Evolutionary conservation across 2,329 filamentous ascomycete species (phyloP), one percentile per base, ranked within the genome.

Genomic region (Colletotrichum noveboracense): DNA sequence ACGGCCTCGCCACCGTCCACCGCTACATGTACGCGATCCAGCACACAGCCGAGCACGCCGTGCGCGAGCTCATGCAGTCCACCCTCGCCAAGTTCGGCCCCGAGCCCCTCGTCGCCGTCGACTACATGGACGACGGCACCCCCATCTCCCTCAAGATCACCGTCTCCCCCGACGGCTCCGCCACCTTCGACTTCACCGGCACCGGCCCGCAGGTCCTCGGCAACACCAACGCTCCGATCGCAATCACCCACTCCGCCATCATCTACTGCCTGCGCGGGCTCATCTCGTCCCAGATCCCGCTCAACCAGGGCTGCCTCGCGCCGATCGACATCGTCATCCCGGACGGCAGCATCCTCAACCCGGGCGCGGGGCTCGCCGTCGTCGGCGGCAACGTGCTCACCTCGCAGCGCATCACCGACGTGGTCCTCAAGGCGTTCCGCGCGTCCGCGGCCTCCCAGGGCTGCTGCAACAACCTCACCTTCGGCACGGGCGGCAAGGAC

Each of bases 351-450:
- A 93, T 97, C 81, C 90, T 97, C 36, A 93, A 91, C 0, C 95
- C 95, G 0, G 94, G 93, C 0, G 93, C 94, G 81, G 92, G 92
- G 64, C 94, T 95, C 1, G 95, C 95, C 1, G 95, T 97, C 0
- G 95, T 96, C 0, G 95, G 94, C 61, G 95, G 95, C 71, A 97
- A 96, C 81, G 94, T 96, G 1, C 88, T 96, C 10, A 97, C 95
- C 0, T 91, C 90, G 26, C 95, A 97, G 82, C 91, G 95, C 65
- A 92, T 97, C 26, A 96, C 94, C 4, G 95, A 97, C 80, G 94
- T 96, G 34, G 93, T 97, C 6, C 89, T 97, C 76, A 93, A 93
- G 79, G 94, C 94, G 2, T 97, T 97, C 88, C 88, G 90, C 74
- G 95, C 95, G 10, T 95, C 94, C 79, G 94, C 94, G 7, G 95